Base-by-base conservation (phyloP, 352 stramenopile genomes). In the Albugo laibachii region DNA sequence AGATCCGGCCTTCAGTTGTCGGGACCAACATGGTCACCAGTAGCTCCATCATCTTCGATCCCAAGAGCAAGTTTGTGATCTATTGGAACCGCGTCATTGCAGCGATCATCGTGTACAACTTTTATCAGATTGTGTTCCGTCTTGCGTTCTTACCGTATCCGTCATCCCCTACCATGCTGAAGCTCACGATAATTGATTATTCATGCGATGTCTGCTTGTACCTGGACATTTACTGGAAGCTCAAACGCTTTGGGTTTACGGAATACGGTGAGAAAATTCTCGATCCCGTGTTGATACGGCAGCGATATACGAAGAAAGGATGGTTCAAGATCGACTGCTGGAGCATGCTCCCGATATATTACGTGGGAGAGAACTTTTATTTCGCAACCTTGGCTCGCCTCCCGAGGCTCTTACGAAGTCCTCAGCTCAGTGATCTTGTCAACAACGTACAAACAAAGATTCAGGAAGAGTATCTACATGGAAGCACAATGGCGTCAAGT, bases 11-110 rank as follows among this genome's bases (percentile, higher is more conserved):
- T 31, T 31, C 24, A 8, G 8, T 10, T 31, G 24, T 31, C 3
- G 24, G 24, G 24, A 31, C 24, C 3, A 31, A 31, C 8, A 8
- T 31, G 24, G 24, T 3, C 24, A 31, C 24, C 24, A 31, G 24
- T 8, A 31, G 24, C 3, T 31, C 24, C 3, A 8, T 31, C 10
- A 54, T 73, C 5, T 41, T 79, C 13, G 66, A 80, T 13, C 71
- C 69, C 0, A 66, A 73, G n/a, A 47, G 47, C 10, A 12, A 41
- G 0, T 66, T 80, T 21, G 65, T 62, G 11, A 51, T 49, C 15
- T 80, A 67, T 59, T 82, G 71, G 71, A 65, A 75, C 42, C 67
- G 72, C 13, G 31, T 52, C n/a, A 65, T 78, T 24, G 59, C 57
- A 1, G 35, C 54, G 19, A 64, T 82, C 27, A 47, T 81, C 39